Percentiles rank a stretch among this genome's conserved stretches.
Conservation (phyloP, 805 yeast species). For the Candida sakaeoensis region DNA sequence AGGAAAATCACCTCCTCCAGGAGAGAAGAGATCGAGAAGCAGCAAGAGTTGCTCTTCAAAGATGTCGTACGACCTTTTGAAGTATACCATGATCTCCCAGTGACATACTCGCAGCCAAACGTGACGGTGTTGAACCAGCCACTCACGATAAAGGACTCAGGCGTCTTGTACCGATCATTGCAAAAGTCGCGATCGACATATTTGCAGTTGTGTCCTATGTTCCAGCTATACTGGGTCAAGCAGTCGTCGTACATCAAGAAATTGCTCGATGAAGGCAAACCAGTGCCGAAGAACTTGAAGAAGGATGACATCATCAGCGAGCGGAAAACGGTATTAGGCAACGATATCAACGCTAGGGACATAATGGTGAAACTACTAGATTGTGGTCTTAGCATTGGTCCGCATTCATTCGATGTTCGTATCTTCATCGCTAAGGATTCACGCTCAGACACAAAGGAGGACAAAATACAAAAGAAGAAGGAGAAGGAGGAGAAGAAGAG, state of each 20-base stretch:
- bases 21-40: conserved; percentile 40
- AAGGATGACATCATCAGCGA: conserved; percentile 18
- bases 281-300: conserved; percentile 24
- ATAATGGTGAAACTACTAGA: conserved; percentile 87
- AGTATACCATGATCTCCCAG: conserved; percentile 62
- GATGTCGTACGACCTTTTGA: conserved; percentile 59
- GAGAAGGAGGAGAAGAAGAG: conserved; percentile 10
- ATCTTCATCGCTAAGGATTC: conserved; percentile 86
- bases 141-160: conserved; percentile 66
- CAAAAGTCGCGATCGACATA: conserved; percentile 62
- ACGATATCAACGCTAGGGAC: conserved; percentile 61
- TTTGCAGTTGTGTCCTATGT: conserved; percentile 63
- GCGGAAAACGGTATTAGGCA: conserved; percentile 32
- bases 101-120: conserved; percentile 62
- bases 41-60: conserved; percentile 33
- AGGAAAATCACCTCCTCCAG: conserved; percentile 41
- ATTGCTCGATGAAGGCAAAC: conserved; percentile 35
- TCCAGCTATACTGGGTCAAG: conserved; percentile 76
- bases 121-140: conserved; percentile 60
- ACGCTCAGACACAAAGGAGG: conserved; percentile 42
- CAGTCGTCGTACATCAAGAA: conserved; percentile 54
- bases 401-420: conserved; percentile 74
- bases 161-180: conserved; percentile 66
- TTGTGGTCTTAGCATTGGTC: conserved; percentile 68
- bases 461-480: conserved; percentile 5